Evolutionary conservation across 75 land plant genomes (phyloP).

Genomic region (Sequoia sempervirens): DNA sequence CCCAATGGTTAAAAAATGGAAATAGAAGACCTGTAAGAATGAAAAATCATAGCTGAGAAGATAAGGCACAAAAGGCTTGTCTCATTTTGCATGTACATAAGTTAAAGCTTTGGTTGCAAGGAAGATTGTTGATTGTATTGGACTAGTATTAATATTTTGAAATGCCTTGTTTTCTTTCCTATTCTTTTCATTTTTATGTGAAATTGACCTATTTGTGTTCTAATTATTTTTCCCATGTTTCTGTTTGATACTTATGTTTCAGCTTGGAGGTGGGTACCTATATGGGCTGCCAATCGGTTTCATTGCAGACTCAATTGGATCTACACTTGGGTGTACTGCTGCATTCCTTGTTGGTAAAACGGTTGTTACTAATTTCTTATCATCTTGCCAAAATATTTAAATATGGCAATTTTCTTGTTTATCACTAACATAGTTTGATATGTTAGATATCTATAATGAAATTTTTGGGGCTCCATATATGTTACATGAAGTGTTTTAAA

Average conservation of each 20-base stretch:
- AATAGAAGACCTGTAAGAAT: background rate
- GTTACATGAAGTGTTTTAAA: background rate
- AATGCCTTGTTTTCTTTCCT: background rate
- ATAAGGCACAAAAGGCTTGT: background rate
- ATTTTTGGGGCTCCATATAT: background rate
- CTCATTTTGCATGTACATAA: background rate
- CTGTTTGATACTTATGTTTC: conserved; percentile 8
- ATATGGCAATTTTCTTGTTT: background rate
- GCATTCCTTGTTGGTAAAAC: conserved; percentile 92
- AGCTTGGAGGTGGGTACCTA: conserved; percentile 98
- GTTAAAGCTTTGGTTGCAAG: background rate
- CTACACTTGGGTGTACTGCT: conserved; percentile 80
- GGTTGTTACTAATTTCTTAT: conserved; percentile 38
- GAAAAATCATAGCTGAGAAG: background rate
- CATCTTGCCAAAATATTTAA: background rate
- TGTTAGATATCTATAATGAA: background rate
- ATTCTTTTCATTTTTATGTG: background rate
- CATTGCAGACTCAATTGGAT: conserved; percentile 89
- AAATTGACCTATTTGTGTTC: background rate
- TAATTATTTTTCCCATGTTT: background rate
- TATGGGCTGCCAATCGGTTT: conserved; percentile 88
- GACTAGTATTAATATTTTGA: background rate
- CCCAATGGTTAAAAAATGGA: background rate
- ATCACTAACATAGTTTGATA: background rate
- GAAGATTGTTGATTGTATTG: background rate